These are phyloP conservation scores for Priceomyces fermenticarens DNA, from an alignment of 805 yeast genomes.

Conservation along the genomic window DNA sequence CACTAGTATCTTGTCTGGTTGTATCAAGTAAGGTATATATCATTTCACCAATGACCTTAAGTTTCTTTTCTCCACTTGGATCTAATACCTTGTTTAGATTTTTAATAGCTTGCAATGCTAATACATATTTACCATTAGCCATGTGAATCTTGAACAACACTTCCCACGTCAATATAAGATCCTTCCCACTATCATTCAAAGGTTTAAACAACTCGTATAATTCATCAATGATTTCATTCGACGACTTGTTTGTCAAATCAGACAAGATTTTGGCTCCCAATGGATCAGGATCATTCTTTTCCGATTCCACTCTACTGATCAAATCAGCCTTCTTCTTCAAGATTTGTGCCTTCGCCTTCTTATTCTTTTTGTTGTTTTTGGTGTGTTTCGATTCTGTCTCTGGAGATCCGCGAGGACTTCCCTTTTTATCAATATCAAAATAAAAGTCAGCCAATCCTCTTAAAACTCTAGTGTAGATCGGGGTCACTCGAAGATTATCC, in stretches of 20 bases:
- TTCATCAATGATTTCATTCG: conserved; percentile 40
- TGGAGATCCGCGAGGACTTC: conserved; percentile 12
- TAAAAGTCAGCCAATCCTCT: conserved; percentile 61
- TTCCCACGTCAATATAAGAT: conserved; percentile 39
- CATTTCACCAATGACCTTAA: conserved; percentile 22
- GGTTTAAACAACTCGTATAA: conserved; percentile 43
- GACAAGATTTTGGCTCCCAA: conserved; percentile 48
- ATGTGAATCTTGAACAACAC: conserved; percentile 38
- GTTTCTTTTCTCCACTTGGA: conserved; percentile 12
- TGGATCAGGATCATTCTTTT: conserved; percentile 54
- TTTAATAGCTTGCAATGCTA: conserved; percentile 44
- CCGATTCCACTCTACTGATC: conserved; percentile 42
- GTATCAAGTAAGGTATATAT: conserved; percentile 30
- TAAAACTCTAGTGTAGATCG: conserved; percentile 69
- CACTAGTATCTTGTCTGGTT: conserved; percentile 30
- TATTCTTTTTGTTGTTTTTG: conserved; percentile 46
- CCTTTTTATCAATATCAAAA: conserved; percentile 36
- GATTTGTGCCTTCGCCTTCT: conserved; percentile 51
- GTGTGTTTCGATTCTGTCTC: conserved; percentile 16
- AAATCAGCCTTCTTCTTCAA: conserved; percentile 55
- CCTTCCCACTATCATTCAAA: conserved; percentile 40
- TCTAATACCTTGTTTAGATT: conserved; percentile 40
- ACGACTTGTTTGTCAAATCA: conserved; percentile 19
- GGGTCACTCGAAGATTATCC: conserved; percentile 64
- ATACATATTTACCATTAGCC: conserved; percentile 43